Conservation (phyloP, 768 basidiomycete genomes). For the Kwoniella newhampshirensis region DNA sequence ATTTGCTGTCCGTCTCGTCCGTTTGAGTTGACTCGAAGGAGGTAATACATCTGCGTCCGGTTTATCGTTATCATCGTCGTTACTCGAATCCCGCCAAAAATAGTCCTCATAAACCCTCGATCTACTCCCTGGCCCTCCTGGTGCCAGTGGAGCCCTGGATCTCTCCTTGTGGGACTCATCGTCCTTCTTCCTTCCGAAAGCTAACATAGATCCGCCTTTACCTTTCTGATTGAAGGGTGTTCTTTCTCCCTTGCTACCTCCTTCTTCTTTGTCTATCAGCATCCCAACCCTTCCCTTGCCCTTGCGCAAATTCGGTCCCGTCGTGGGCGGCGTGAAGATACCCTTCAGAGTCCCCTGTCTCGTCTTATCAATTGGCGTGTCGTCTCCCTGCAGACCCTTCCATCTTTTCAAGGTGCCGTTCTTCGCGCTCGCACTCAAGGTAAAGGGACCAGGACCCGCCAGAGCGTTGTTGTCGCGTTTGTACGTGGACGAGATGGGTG, state of each 20-base stretch:
- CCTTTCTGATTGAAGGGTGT: slow-evolving; percentile 5
- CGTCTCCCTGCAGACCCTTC: slow-evolving; percentile 10
- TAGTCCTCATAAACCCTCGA: slow-evolving; percentile 9
- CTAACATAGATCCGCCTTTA: neutral
- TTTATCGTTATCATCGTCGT: neutral
- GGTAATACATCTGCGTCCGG: too few relatives aligned
- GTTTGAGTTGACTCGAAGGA: too few relatives aligned
- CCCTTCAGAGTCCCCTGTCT: slow-evolving; percentile 22
- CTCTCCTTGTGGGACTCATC: neutral
- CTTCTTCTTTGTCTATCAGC: neutral
- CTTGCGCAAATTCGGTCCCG: neutral
- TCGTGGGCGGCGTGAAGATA: slow-evolving; percentile 27
- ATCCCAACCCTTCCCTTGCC: slow-evolving; percentile 2
- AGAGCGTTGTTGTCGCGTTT: neutral
- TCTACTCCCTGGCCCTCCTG: neutral
- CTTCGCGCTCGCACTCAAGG: neutral
- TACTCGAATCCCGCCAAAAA: slow-evolving; percentile 8
- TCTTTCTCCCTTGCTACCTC: neutral
- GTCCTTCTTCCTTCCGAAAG: neutral
- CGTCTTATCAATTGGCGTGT: slow-evolving; percentile 3
- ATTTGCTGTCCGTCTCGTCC: too few relatives aligned
- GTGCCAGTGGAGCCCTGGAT: neutral
- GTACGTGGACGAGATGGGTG: slow-evolving; percentile 24
- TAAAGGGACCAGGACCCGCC: slow-evolving; percentile 17
- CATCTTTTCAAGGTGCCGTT: slow-evolving; percentile 5